Evolutionary conservation across 176 grass and related monocot species (phyloP), one percentile per base, ranked within the genome.

Genomic region (Melocanna baccifera): DNA sequence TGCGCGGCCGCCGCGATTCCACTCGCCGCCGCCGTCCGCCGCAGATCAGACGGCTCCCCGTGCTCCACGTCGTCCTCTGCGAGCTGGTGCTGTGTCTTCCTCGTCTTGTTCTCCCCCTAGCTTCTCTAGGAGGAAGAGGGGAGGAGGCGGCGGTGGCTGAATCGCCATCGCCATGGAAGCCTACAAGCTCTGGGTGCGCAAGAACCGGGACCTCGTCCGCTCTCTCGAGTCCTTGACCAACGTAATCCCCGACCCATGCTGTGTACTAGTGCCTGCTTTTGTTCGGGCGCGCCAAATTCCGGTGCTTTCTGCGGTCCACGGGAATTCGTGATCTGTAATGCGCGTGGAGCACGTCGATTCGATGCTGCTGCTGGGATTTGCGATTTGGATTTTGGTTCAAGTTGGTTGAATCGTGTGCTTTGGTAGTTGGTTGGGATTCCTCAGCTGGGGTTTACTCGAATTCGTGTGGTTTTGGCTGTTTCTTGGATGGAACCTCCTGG

Each of bases 221-320:
- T 95, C 93, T 63, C 88, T 99, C 76, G 96, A 99, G 91, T 94
- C 88, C 30, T 62, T 99, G 71, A 93, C 96, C 81, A 99, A 99
- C 87, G 93, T 99, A 92, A 84, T 47, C 62, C 30, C 73, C 11
- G 29, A 57, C 22, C 67, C 66, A 25, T 18, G 0, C 66, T 9
- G 2, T 23, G 11, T 12, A 0, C 19, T 15, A 9, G 70, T 45
- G 4, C 18, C 7, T 81, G 15, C 51, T 69, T 14, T 57, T 62
- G 15, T 52, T 75, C 37, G 4, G 62, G 55, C 42, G 42, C 32
- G 42, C 10, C 20, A n/a, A 19, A 68, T 19, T 66, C 61, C 2
- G 2, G 62, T 11, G 65, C 41, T 39, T 42, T 11, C 16, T 23
- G 42, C 26, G 55, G 34, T 51, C 56, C 45, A 3, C 57, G 67